Conservation (phyloP, 1,139 yeast genomes). For the Taphrina communis region DNA sequence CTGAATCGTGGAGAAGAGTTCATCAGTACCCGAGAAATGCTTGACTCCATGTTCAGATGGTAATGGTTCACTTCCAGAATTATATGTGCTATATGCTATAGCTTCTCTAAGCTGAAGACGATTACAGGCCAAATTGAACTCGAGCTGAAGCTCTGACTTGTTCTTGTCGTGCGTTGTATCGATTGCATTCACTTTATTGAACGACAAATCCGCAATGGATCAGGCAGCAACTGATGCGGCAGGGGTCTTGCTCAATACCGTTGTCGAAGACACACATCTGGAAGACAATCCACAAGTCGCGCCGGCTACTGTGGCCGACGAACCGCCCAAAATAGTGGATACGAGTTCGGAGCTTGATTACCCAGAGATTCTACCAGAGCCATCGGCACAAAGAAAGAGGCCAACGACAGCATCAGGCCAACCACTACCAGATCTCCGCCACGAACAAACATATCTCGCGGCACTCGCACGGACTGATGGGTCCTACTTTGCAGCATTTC, state of each 20-base stretch:
- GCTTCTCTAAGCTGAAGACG: no score
- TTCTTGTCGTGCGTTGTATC: no score
- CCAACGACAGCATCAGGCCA: conserved; percentile 28
- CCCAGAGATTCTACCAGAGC: conserved; percentile 23
- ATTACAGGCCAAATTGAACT: no score
- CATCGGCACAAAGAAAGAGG: not conserved
- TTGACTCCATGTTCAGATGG: no score
- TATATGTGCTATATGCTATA: no score
- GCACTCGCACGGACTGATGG: conserved; percentile 34
- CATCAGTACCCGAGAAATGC: not conserved
- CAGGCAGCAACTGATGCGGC: conserved; percentile 19
- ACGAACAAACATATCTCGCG: conserved; percentile 37
- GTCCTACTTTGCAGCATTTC: conserved; percentile 11
- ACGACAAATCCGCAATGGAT: not conserved
- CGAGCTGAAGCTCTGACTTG: no score
- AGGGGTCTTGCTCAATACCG: conserved; percentile 20
- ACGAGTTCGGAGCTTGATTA: conserved; percentile 3
- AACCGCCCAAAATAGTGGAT: conserved; percentile 10
- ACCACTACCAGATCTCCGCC: conserved; percentile 35
- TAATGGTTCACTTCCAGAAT: no score
- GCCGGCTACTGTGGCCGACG: conserved; percentile 31
- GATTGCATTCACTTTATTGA: no score
- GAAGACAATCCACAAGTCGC: conserved; percentile 29
- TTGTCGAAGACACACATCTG: conserved; percentile 31
- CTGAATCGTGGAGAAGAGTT: not conserved